Base-by-base conservation (phyloP, 164 flowering plant species). In the Aristolochia fimbriata region DNA sequence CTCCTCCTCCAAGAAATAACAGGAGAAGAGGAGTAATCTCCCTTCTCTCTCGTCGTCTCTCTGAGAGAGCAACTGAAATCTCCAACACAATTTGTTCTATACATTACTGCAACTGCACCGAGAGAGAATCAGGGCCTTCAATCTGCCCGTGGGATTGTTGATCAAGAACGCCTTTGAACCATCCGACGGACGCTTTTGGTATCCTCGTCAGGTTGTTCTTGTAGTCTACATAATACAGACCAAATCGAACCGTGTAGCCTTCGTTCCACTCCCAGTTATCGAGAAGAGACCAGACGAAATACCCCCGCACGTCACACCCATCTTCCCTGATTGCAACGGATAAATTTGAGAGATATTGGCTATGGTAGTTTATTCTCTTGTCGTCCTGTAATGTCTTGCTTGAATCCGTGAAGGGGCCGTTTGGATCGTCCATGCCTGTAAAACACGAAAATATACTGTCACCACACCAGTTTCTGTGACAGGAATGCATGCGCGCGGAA, bases 181-280 rank as follows among this genome's bases (percentile, higher is more conserved):
- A 86, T 58, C 70, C 49, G 51, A 72, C 92, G 0, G 96, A 88
- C 19, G 81, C 70, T 67, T 88, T 91, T 4, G 96, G 96, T 66
- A 85, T 83, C 74, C 97, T 91, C 24, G 96, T 91, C 11, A 91
- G 87, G 64, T 86, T 88, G 54, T 88, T 81, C 57, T 75, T 83
- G 78, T 78, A 88, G 70, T 88, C 96, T 56, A 91, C 86, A 67
- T 65, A 83, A 69, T 88, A 86, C 60, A 91, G 86, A 59, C 97
- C 92, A 55, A 91, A 88, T 12, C 92, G 74, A 16, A 79, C 86
- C 0, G 88, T 83, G 65, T 88, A 88, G 15, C 96, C 95, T 7
- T 67, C 65, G 78, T 86, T 88, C 96, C 96, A 88, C 66, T 88
- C 96, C 94, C 97, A 91, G 76, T 88, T 88, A 69, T 91, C 97